Evolutionary conservation across 306 rosid genomes (phyloP).

Genomic region (cucumber (Cucumis sativus)): DNA sequence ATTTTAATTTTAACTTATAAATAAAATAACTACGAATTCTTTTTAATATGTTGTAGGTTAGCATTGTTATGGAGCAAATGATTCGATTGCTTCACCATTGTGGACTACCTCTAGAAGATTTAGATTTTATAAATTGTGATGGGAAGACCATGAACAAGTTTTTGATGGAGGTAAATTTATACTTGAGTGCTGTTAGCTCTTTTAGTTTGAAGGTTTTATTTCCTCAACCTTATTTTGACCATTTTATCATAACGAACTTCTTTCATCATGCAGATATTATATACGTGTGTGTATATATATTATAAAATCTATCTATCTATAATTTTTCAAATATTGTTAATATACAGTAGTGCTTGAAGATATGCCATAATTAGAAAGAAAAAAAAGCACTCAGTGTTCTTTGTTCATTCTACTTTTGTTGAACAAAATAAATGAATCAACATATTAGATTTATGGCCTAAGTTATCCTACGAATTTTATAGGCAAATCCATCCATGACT

Average conservation of each 20-base stretch:
- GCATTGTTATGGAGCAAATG: constrained; percentile 99
- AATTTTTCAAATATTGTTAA: not conserved
- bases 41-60: constrained; percentile 40
- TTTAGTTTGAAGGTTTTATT: not conserved
- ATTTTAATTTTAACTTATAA: not conserved
- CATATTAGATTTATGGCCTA: not conserved
- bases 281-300: not conserved
- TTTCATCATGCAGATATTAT: not conserved
- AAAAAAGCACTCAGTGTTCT: not conserved
- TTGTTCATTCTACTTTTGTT: not conserved
- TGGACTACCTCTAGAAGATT: constrained; percentile 77
- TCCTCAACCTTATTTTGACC: not conserved
- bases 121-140: constrained; percentile 81
- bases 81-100: constrained; percentile 76
- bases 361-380: not conserved
- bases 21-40: not conserved
- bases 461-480: constrained; percentile 13
- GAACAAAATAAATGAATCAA: not conserved
- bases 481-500: constrained; percentile 90
- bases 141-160: constrained; percentile 93
- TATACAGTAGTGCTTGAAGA: not conserved
- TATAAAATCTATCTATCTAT: not conserved
- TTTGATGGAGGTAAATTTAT: constrained; percentile 53
- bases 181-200: not conserved
- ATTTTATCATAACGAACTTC: not conserved